Base-by-base conservation (phyloP, 345 rosid genomes). In the Brassica rapa region DNA sequence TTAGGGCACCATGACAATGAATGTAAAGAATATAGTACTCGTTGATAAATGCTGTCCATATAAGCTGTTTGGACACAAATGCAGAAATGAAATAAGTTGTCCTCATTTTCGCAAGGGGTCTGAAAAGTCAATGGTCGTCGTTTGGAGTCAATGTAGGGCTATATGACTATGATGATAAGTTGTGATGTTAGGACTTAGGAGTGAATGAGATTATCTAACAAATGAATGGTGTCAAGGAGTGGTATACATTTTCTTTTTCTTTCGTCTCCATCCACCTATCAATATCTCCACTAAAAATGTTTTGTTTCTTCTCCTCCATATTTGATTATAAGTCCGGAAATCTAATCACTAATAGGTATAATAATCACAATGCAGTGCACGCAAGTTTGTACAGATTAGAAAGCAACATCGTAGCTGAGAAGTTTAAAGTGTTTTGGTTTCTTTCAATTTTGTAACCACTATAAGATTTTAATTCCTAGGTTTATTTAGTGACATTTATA, bases 151-250 rank as follows among this genome's bases (percentile, higher is more conserved):
- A 73, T 67, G 82, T 73, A 51, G 78, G 74, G 74, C 25, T 33
- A 4, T 51, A 68, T 9, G n/a, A 43, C 2, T 37, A 37, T 69
- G 60, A 80, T 75, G 83, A 74, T 80, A 80, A 74, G 83, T 62
- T 74, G 71, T 55, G 71, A 74, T 70, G 63, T 74, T 74, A 37
- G 41, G 69, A 74, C 62, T 74, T 73, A 25, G 29, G 73, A 74
- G 82, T 79, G 82, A 80, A 80, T 80, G 75, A 74, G 82, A 80
- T 80, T 74, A 78, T 74, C 64, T 71, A 33, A 53, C 37, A 80
- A 74, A 74, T 69, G 83, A 74, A 80, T 80, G 83, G 83, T 80
- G 79, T 68, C 75, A 69, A 69, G n/a, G 29, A 62, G 25, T 73
- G 53, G 53, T 68, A 53, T 80, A 62, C 66, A 33, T 73, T 62